Evolutionary conservation across 140 eudicot species (phyloP).

Genomic region (Stevia rebaudiana): DNA sequence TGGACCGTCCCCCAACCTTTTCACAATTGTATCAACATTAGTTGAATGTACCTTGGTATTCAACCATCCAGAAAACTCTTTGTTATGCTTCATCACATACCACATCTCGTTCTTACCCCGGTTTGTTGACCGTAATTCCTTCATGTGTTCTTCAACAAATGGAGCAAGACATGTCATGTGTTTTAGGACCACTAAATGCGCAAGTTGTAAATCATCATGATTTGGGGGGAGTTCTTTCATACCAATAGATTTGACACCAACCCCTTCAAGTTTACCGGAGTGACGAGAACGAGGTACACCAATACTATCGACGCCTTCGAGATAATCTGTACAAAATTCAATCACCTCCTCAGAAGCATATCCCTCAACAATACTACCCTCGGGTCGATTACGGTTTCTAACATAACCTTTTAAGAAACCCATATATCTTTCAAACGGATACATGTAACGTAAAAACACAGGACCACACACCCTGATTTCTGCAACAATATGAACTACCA

Average conservation of each 20-base stretch:
- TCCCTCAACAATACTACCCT: conserved; percentile 10
- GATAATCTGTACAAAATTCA: neutral
- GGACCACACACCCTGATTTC: neutral
- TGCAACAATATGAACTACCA: neutral
- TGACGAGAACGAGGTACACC: neutral
- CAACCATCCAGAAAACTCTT: too few relatives aligned
- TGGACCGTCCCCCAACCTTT: too few relatives aligned
- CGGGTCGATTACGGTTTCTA: neutral
- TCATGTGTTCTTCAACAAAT: neutral
- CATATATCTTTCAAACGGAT: neutral
- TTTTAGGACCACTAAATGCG: neutral
- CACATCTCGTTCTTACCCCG: too few relatives aligned
- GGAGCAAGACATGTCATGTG: neutral
- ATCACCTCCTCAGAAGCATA: conserved; percentile 7
- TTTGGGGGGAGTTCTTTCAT: neutral
- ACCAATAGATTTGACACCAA: neutral
- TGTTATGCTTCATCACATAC: too few relatives aligned
- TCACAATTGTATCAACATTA: too few relatives aligned
- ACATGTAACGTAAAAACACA: neutral
- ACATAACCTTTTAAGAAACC: neutral
- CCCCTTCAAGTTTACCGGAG: neutral
- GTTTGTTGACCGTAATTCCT: neutral
- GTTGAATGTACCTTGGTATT: too few relatives aligned
- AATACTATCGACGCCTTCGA: neutral
- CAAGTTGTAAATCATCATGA: neutral